Base-by-base conservation (phyloP, 345 rosid genomes). In the Arabis hirsuta region DNA sequence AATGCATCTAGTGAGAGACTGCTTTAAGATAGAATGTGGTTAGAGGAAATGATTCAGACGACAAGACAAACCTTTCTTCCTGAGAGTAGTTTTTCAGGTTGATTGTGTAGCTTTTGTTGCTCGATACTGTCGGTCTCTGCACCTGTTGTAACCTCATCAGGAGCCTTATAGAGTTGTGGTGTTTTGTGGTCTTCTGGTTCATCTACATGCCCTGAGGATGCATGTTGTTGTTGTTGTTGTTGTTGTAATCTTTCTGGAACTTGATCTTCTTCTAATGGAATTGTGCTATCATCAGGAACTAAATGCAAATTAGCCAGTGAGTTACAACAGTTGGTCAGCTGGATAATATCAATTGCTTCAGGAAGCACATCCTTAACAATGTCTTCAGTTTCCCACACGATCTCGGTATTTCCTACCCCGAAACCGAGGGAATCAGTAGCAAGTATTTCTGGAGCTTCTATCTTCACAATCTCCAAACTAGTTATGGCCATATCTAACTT, bases 11-110 rank as follows among this genome's bases (percentile, higher is more conserved):
- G 22, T 79, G 60, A 81, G 63, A 42, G 72, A 65, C 47, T 46
- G 63, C 54, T 52, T 53, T 54, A 52, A 46, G 39, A 59, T 14
- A 22, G 4, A 55, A 48, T 29, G 14, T 45, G 65, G 43, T 63
- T 47, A 41, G 71, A 62, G 58, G 9, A 29, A 62, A 11, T 61
- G 19, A 38, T 29, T 38, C 12, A 50, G 4, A 55, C 6, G 57
- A 44, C 82, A 51, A 32, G 57, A 44, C 82, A 51, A 32, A 91
- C 97, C 94, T 87, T 90, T 78, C 95, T 81, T 53, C 79, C 74
- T 42, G 90, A 84, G 67, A 83, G 73, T 39, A 94, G 83, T 76
- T 83, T 84, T 84, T 80, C 82, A 71, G 88, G 85, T 64, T 69
- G 77, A 55, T 67, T 73, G 19, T 77, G 84, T 53, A 43, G 73